A percentile compares a stretch with the other conserved stretches of the same genome.
These are phyloP conservation scores for Barnettozyma botsteinii DNA, from an alignment of 805 yeast genomes.

Conservation along the genomic window DNA sequence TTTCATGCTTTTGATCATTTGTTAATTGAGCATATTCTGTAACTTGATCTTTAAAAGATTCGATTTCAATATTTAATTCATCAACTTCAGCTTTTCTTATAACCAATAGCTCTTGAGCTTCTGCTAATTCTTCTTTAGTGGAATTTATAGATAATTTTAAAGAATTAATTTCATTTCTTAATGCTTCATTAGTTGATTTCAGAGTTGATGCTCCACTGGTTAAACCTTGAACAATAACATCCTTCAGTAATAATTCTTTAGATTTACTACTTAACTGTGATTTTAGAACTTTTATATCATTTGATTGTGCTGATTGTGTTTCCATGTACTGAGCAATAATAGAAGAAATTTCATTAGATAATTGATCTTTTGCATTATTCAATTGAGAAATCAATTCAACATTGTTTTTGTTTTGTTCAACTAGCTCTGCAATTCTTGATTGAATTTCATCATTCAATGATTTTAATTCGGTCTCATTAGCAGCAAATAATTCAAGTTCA, in stretches of 20 bases:
- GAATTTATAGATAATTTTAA: background rate
- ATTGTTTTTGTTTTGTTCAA: background rate
- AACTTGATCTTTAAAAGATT: constrained; percentile 7
- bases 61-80: constrained; percentile 21
- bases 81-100: constrained; percentile 26
- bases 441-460: background rate
- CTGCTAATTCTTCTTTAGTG: background rate
- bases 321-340: background rate
- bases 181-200: constrained; percentile 1
- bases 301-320: background rate
- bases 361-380: background rate
- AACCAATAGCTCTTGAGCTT: constrained; percentile 16
- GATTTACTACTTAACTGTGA: background rate
- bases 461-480: background rate
- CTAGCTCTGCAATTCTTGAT: background rate
- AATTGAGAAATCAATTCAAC: background rate
- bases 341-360: background rate
- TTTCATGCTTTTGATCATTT: constrained; percentile 10
- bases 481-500: background rate
- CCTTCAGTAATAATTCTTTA: constrained; percentile 8
- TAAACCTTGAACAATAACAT: constrained; percentile 6
- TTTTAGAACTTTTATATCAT: constrained; percentile 1
- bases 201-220: constrained; percentile 3
- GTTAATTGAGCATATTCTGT: background rate
- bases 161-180: constrained; percentile 2